phyloP scores from a whole-genome alignment of 768 basidiomycete genomes.

The Lentinula guzmanii region DNA sequence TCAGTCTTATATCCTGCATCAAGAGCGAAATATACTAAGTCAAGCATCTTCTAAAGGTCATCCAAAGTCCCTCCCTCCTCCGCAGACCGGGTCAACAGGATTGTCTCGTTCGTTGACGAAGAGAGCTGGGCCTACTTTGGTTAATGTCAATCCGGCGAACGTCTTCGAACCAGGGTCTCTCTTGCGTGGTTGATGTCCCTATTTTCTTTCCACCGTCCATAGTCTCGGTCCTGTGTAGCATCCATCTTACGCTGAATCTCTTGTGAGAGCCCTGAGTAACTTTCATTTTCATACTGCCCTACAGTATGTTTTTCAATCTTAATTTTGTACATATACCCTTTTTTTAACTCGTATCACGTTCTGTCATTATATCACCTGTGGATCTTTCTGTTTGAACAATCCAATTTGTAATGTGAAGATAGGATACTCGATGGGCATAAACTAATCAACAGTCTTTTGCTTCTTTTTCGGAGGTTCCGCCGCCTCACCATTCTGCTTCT shows the following conservation, averaged over 20 bases:
- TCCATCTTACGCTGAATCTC: no score
- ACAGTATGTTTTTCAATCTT: background rate
- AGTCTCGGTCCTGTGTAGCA: no score
- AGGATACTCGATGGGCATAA: background rate
- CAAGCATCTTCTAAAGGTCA: constrained; percentile 29
- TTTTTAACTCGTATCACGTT: background rate
- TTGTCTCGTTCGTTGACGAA: constrained; percentile 36
- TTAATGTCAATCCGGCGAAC: constrained; percentile 38
- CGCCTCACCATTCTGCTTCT: constrained; percentile 33
- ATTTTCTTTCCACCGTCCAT: background rate
- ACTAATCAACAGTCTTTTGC: constrained; percentile 46
- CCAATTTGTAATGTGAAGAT: background rate
- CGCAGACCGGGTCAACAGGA: constrained; percentile 13
- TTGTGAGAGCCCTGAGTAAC: background rate
- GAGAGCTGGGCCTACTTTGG: constrained; percentile 31
- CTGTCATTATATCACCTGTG: background rate
- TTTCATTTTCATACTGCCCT: background rate
- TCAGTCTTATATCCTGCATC: constrained; percentile 78
- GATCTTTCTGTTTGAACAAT: background rate
- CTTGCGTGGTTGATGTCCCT: constrained; percentile 26
- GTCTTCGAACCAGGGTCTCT: constrained; percentile 77
- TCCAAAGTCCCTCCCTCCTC: constrained; percentile 16
- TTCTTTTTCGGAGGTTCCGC: constrained; percentile 74
- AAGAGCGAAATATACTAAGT: constrained; percentile 71
- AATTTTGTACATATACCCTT: no score